A percentile compares a stretch with the other conserved stretches of the same genome.
These are phyloP conservation scores for Laetiporus sulphureus DNA, from an alignment of 1,284 basidiomycete species.

Conservation along the genomic window DNA sequence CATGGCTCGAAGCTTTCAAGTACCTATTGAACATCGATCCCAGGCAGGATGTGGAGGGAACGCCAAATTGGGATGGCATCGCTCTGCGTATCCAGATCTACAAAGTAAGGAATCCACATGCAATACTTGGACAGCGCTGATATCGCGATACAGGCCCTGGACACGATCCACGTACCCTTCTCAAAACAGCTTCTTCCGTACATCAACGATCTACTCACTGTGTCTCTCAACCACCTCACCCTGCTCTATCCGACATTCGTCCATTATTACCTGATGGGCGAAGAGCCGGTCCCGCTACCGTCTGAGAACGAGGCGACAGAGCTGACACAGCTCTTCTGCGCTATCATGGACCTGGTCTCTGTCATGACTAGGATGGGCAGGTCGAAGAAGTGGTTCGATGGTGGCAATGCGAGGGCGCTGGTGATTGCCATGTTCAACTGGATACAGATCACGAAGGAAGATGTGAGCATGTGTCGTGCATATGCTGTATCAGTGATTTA, in stretches of 20 bases:
- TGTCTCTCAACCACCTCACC: slow-evolving; percentile 61
- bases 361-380: slow-evolving; percentile 55
- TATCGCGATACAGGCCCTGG: slow-evolving; percentile 49
- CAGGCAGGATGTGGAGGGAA: slow-evolving; percentile 48
- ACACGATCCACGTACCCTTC: slow-evolving; percentile 72
- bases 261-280: slow-evolving; percentile 59
- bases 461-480: slow-evolving; percentile 44
- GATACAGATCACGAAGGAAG: slow-evolving; percentile 84
- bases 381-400: slow-evolving; percentile 55
- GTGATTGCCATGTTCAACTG: slow-evolving; percentile 63
- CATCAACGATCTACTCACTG: slow-evolving; percentile 53
- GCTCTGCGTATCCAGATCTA: slow-evolving; percentile 75
- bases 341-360: slow-evolving; percentile 78
- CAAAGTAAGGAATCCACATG: slow-evolving; percentile 42
- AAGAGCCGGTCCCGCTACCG: slow-evolving; percentile 42
- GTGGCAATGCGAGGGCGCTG: slow-evolving; percentile 47
- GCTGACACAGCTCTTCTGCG: slow-evolving; percentile 68
- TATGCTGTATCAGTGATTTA: neutral
- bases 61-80: slow-evolving; percentile 70
- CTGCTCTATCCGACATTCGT: slow-evolving; percentile 61
- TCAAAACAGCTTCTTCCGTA: slow-evolving; percentile 58
- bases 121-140: slow-evolving; percentile 3
- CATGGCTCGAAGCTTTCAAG: slow-evolving; percentile 86
- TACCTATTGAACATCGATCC: slow-evolving; percentile 68
- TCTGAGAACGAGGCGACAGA: slow-evolving; percentile 78